Evolutionary conservation across 2,329 filamentous ascomycete species (phyloP).

Genomic region (Neonectria magnoliae): DNA sequence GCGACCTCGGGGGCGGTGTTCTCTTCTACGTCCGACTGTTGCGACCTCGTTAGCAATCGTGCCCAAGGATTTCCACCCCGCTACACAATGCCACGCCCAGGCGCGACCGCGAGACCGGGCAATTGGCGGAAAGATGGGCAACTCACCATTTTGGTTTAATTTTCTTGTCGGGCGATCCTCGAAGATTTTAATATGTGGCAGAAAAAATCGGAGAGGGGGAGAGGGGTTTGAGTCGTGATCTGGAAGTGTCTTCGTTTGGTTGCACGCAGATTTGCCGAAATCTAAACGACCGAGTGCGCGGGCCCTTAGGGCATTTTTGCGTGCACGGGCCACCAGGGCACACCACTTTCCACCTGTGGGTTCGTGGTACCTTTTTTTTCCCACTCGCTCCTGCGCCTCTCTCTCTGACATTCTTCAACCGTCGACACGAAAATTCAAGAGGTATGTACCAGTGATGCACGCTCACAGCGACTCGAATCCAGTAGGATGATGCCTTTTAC

Average conservation of each 20-base stretch:
- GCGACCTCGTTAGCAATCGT: slow-evolving; percentile 36
- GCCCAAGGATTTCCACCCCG: slow-evolving; percentile 11
- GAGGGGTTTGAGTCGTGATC: slow-evolving; percentile 45
- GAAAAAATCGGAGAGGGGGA: slow-evolving; percentile 37
- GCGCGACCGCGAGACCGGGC: slow-evolving; percentile 15
- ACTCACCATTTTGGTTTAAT: slow-evolving; percentile 70
- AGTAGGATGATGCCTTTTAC: slow-evolving; percentile 56
- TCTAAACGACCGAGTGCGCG: slow-evolving; percentile 46
- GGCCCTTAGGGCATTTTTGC: slow-evolving; percentile 56
- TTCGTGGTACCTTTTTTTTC: slow-evolving; percentile 28
- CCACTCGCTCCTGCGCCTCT: slow-evolving; percentile 27
- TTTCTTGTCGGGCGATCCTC: slow-evolving; percentile 73
- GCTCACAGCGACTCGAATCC: slow-evolving; percentile 47
- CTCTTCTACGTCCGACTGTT: slow-evolving; percentile 99
- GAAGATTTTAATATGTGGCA: slow-evolving; percentile 63
- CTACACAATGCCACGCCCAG: slow-evolving; percentile 6
- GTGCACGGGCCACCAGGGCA: slow-evolving; percentile 56
- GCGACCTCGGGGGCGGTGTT: slow-evolving; percentile 83
- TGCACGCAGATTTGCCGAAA: slow-evolving; percentile 52
- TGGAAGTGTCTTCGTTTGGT: slow-evolving; percentile 45
- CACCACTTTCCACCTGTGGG: slow-evolving; percentile 38
- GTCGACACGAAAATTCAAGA: slow-evolving; percentile 48
- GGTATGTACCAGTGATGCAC: slow-evolving; percentile 55
- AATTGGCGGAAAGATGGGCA: slow-evolving; percentile 32
- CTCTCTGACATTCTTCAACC: slow-evolving; percentile 42